Conservation (phyloP, 2,329 filamentous ascomycete genomes). For the Talaromyces sp. region DNA sequence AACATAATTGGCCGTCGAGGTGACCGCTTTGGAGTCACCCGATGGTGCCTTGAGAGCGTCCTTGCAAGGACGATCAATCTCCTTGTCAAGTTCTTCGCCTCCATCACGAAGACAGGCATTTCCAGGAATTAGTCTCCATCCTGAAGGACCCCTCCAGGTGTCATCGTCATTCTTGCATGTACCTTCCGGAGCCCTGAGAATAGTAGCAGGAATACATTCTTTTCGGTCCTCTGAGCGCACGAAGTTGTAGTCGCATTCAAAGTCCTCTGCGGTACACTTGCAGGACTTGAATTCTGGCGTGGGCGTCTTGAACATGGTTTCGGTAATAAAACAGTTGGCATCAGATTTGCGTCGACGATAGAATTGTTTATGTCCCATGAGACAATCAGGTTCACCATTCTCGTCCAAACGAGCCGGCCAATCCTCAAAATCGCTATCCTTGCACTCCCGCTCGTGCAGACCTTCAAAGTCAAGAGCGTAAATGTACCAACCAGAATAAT, state of each 20-base stretch:
- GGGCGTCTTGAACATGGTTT: slow-evolving; percentile 71
- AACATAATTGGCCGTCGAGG: slow-evolving; percentile 58
- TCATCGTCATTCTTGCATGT: slow-evolving; percentile 67
- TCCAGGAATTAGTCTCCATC: slow-evolving; percentile 86
- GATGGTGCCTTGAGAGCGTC: slow-evolving; percentile 54
- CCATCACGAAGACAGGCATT: slow-evolving; percentile 62
- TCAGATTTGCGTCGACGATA: slow-evolving; percentile 80
- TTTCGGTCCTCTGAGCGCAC: slow-evolving; percentile 59
- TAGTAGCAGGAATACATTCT: slow-evolving; percentile 62
- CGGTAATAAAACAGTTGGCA: slow-evolving; percentile 81
- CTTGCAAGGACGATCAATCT: slow-evolving; percentile 70
- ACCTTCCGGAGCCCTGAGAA: slow-evolving; percentile 62
- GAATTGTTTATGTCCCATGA: slow-evolving; percentile 94
- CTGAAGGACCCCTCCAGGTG: slow-evolving; percentile 78
- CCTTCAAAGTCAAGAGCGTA: slow-evolving; percentile 79
- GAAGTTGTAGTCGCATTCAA: slow-evolving; percentile 96
- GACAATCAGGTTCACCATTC: slow-evolving; percentile 73
- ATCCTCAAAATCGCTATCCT: slow-evolving; percentile 65
- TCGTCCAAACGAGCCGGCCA: slow-evolving; percentile 82
- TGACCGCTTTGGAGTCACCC: slow-evolving; percentile 57
- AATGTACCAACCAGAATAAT: slow-evolving; percentile 52
- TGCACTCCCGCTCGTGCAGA: slow-evolving; percentile 74
- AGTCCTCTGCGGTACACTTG: slow-evolving; percentile 76
- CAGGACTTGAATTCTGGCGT: slow-evolving; percentile 66
- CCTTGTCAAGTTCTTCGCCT: slow-evolving; percentile 63